Conservation (phyloP, 192 early-diverging fungal species). For the Neocallimastix lanati region DNA sequence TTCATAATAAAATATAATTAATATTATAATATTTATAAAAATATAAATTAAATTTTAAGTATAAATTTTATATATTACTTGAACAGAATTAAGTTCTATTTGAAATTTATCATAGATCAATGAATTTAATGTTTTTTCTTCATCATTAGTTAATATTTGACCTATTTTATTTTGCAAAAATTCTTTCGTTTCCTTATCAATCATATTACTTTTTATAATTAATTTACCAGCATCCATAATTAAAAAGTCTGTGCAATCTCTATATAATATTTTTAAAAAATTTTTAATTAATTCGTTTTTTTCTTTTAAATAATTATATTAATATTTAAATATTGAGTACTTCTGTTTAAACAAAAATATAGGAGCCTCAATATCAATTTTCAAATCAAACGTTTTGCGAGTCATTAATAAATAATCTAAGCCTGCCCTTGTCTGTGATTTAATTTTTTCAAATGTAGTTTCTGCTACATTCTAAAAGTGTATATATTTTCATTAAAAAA, state of each 20-base stretch:
- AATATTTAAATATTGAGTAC: slow-evolving; percentile 7
- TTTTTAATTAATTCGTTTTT: no score
- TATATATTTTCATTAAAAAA: no score
- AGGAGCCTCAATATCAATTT: slow-evolving; percentile 91
- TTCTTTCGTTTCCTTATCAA: slow-evolving; percentile 41
- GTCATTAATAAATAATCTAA: slow-evolving; percentile 68
- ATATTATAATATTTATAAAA: neutral
- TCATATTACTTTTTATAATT: slow-evolving; percentile 66
- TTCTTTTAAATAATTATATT: no score
- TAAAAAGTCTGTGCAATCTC: slow-evolving; percentile 38
- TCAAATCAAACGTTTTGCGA: slow-evolving; percentile 76
- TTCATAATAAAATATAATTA: no score
- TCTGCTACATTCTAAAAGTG: slow-evolving; percentile 55
- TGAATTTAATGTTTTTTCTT: slow-evolving; percentile 52
- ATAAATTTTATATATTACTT: slow-evolving; percentile 21
- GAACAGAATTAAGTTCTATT: slow-evolving; percentile 56
- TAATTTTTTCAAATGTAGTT: slow-evolving; percentile 67
- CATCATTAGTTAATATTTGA: slow-evolving; percentile 30
- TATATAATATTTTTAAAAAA: slow-evolving; percentile 5
- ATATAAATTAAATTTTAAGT: slow-evolving; percentile 2
- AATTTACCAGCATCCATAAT: slow-evolving; percentile 92
- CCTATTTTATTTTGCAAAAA: slow-evolving; percentile 52
- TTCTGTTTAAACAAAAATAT: slow-evolving; percentile 69
- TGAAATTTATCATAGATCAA: slow-evolving; percentile 84
- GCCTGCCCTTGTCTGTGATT: slow-evolving; percentile 71